Evolutionary conservation across 441 rosid species (phyloP).

Genomic region (Pelargonium citronellum): DNA sequence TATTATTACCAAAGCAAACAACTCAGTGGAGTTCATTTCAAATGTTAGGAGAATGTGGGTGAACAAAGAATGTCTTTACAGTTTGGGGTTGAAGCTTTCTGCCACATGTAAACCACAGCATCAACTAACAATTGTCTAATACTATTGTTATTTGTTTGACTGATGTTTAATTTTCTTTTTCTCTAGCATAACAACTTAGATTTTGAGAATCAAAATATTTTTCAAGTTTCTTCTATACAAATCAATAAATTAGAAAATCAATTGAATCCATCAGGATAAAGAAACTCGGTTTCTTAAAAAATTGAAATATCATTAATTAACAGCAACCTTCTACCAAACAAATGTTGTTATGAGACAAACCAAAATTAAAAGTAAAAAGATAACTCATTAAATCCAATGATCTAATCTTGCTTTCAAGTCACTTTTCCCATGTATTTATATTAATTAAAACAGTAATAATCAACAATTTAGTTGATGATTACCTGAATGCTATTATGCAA

Average conservation of each 20-base stretch:
- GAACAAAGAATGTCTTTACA: not conserved
- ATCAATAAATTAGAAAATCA: not conserved
- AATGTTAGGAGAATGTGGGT: not conserved
- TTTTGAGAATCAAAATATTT: not conserved
- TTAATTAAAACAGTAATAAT: not conserved
- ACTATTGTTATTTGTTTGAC: not conserved
- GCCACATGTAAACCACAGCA: not conserved
- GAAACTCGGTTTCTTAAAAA: not conserved
- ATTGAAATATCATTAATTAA: not conserved
- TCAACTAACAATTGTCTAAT: not conserved
- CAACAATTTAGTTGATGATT: not conserved
- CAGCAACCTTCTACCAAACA: constrained; percentile 4
- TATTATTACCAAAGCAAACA: constrained; percentile 1
- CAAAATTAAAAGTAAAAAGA: not conserved
- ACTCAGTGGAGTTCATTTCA: not conserved
- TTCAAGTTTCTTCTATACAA: not conserved
- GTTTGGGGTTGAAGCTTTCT: not conserved
- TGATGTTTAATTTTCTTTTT: not conserved
- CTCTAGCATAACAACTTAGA: not conserved
- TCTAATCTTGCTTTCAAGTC: not conserved
- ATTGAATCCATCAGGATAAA: not conserved
- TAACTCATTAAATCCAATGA: not conserved
- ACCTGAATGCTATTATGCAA: constrained; percentile 64
- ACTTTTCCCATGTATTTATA: not conserved
- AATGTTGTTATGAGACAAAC: not conserved